Percentiles rank a stretch among this genome's conserved stretches.
Conservation (phyloP, 139 green algal genomes). For the Chlamydomonas incerta region DNA sequence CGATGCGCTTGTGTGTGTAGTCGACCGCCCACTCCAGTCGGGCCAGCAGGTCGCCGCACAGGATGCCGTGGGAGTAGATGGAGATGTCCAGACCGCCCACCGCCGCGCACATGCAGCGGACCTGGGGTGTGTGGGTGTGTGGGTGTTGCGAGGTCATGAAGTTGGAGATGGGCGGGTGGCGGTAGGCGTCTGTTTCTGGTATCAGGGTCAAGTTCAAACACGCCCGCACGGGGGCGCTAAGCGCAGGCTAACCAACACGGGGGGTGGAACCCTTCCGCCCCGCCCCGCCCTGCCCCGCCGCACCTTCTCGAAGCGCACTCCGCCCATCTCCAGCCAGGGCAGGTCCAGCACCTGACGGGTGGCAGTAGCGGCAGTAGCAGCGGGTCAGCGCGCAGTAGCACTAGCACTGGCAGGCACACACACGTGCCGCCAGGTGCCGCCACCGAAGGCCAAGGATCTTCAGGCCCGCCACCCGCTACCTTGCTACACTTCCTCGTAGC, state of each 20-base stretch:
- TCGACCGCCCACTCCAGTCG: conserved; percentile 48
- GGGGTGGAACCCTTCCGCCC: too few relatives aligned
- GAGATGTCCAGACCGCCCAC: conserved; percentile 53
- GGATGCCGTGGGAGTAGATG: conserved; percentile 56
- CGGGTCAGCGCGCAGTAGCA: neutral
- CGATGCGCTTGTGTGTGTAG: conserved; percentile 59
- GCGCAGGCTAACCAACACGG: too few relatives aligned
- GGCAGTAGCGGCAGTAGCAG: too few relatives aligned
- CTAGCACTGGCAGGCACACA: neutral
- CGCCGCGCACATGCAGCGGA: conserved; percentile 45
- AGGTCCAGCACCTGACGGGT: conserved; percentile 45
- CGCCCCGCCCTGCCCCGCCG: too few relatives aligned
- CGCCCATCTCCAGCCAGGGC: conserved; percentile 52
- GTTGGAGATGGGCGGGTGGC: neutral
- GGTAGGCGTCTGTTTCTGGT: too few relatives aligned
- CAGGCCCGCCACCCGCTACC: too few relatives aligned
- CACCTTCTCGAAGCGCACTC: conserved; percentile 47
- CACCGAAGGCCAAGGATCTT: too few relatives aligned
- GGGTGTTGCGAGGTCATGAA: neutral
- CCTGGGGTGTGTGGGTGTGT: conserved; percentile 9
- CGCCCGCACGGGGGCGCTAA: too few relatives aligned
- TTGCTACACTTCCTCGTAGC: too few relatives aligned
- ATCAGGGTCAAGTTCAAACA: too few relatives aligned
- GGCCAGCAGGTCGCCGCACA: conserved; percentile 64
- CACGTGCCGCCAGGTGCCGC: too few relatives aligned